Base-by-base conservation (phyloP, 2,329 filamentous ascomycete genomes). In the Xylaria multiplex region DNA sequence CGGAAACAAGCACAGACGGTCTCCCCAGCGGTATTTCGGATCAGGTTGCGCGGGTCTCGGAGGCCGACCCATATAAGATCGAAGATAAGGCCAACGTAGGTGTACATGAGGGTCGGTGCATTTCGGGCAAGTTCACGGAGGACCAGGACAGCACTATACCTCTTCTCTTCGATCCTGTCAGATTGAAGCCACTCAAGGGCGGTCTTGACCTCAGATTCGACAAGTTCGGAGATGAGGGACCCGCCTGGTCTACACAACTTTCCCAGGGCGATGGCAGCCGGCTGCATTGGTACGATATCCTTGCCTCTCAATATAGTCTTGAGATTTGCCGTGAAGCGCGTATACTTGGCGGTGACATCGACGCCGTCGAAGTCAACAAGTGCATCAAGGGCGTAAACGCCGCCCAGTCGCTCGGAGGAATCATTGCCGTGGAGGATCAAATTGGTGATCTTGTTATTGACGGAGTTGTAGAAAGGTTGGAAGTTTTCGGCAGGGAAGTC, bases 341-440 rank as follows among this genome's bases (percentile, higher is more conserved):
- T 97, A 65, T 96, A 97, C 80, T 98, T 98, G 74, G 93, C 89
- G 42, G 93, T 93, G 27, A 92, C 89, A 81, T 99, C 96, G 73
- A 97, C 93, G 65, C 94, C 95, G 74, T 97, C 95, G 77, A 98
- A 97, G 78, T 97, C 94, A 79, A 98, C 95, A 61, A 99, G 88
- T 64, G 91, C 91, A 78, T 97, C 95, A 67, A 99, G 88, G 66
- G 95, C 95, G 74, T 96, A 91, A 68, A 99, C 91, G 59, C 96
- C 96, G 68, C 94, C 96, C 63, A 97, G 89, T 65, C 93, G 91
- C 77, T 99, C 96, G 73, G 90, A 89, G 5, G 93, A 91, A 78
- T 97, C 94, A 81, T 88, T 91, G 69, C 93, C 92, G 78, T 95
- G 93, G 54, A 93, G 89, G 68, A 97, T 93, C 70, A 98, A 80